Evolutionary conservation across 164 flowering plant species (phyloP).

Genomic region (Dillenia suffruticosa): DNA sequence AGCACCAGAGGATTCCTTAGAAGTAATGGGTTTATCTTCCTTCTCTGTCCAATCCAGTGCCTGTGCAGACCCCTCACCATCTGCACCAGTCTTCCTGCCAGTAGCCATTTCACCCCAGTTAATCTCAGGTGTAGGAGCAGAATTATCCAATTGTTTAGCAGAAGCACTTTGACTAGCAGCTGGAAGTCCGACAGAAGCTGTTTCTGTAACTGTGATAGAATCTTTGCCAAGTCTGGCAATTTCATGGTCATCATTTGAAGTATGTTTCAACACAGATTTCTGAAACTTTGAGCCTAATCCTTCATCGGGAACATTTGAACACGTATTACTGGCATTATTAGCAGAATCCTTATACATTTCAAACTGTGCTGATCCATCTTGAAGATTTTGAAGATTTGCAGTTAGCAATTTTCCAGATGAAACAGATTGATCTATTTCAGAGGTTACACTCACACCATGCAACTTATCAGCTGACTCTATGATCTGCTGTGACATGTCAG

Average conservation of each 20-base stretch:
- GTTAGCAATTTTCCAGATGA: conserved; percentile 20
- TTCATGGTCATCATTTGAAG: conserved; percentile 10
- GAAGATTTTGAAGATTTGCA: conserved; percentile 27
- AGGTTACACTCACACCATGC: conserved; percentile 21
- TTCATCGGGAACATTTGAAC: conserved; percentile 11
- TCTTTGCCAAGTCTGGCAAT: conserved; percentile 7
- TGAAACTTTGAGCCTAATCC: conserved; percentile 15
- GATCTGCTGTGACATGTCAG: conserved; percentile 30
- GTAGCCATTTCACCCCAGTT: conserved; percentile 28
- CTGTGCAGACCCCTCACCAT: conserved; percentile 14
- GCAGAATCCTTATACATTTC: conserved; percentile 32
- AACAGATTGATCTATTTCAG: conserved; percentile 21
- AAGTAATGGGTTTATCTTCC: conserved; percentile 26
- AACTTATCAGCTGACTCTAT: conserved; percentile 38
- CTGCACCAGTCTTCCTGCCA: conserved; percentile 12
- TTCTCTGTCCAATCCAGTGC: conserved; percentile 28
- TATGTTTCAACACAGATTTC: conserved; percentile 21
- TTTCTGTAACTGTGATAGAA: conserved; percentile 11
- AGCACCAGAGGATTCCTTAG: conserved; percentile 21
- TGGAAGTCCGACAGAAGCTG: conserved; percentile 17
- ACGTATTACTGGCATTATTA: conserved; percentile 21
- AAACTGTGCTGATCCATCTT: conserved; percentile 31
- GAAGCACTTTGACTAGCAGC: conserved; percentile 18
- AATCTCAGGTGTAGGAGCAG: conserved; percentile 24
- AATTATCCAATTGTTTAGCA: conserved; percentile 24